Conservation (phyloP, 2,329 filamentous ascomycete species). For the Verticillium alfalfae region DNA sequence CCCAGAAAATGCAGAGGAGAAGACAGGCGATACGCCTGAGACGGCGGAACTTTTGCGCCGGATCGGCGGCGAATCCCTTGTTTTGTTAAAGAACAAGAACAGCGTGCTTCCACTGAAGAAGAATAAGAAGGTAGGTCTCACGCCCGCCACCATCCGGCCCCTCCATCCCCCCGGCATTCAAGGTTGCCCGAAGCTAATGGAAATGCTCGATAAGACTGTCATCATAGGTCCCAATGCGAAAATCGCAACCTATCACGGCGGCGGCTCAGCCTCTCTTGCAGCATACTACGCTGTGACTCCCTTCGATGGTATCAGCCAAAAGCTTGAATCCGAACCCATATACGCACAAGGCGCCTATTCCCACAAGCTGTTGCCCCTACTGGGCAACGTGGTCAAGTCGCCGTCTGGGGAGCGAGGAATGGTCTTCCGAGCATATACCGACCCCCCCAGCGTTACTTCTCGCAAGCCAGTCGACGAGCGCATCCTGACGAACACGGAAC, state of each 20-base stretch:
- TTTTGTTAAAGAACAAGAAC: constrained; percentile 68
- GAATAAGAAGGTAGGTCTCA: constrained; percentile 42
- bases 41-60: constrained; percentile 59
- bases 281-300: constrained; percentile 67
- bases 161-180: too few relatives aligned
- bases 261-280: constrained; percentile 56
- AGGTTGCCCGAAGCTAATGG: neutral
- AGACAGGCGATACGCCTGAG: constrained; percentile 51
- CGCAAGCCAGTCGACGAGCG: constrained; percentile 47
- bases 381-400: constrained; percentile 47
- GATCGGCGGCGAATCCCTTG: constrained; percentile 63
- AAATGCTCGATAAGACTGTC: constrained; percentile 28
- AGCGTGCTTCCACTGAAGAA: constrained; percentile 58
- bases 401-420: constrained; percentile 50
- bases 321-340: constrained; percentile 33
- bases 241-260: constrained; percentile 53
- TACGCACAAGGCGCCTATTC: constrained; percentile 60
- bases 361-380: constrained; percentile 57
- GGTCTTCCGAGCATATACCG: constrained; percentile 57
- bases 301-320: constrained; percentile 61
- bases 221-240: constrained; percentile 55
- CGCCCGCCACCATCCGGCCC: too few relatives aligned
- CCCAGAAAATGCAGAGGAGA: constrained; percentile 48
- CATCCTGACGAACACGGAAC: constrained; percentile 41
- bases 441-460: constrained; percentile 41